Base-by-base conservation (phyloP, 768 basidiomycete genomes). In the Clathrus columnatus region DNA sequence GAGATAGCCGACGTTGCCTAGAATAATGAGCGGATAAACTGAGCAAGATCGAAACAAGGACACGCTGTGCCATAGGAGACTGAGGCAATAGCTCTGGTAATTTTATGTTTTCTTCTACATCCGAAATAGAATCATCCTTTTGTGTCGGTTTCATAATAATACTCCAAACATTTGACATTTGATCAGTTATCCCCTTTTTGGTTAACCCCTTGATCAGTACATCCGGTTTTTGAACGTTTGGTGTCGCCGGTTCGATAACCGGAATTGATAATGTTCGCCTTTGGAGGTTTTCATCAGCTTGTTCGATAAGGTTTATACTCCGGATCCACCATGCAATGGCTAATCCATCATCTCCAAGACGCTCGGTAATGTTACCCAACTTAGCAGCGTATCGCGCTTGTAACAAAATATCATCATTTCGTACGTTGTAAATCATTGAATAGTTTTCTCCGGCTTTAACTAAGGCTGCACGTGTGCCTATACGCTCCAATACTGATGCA, bases 11-110 rank as follows among this genome's bases (percentile, higher is more conserved):
- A 14, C 80, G 77, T 2, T 80, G 74, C 21, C 75, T 80, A 16
- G 86, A 81, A 63, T 84, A 84, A 61, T 76, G 78, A 4, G 83
- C 82, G 20, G 87, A 90, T 21, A 85, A 65, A n/a, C 87, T 85
- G 6, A 87, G 78, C 2, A 89, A 71, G 11, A 78, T 72, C 21
- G 79, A 80, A 0, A 77, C 71, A 48, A 87, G 65, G 24, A 78
- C 77, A 54, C 87, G 76, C 63, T 89, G 87, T 21, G 75, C 77
- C 18, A 42, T 41, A 24, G 61, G 59, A 20, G 58, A 54, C 23
- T 30, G 20, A 5, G 54, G 54, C 23, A 45, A 45, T 30, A n/a
- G 26, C 26, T 17, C 43, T 27, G 54, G 54, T 29, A 55, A 29
- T 11, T 2, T 36, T 36, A 36, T 36, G 36, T n/a, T n/a, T n/a